These are phyloP conservation scores for Silybum marianum DNA, from an alignment of 129 eudicot species.

Conservation along the genomic window DNA sequence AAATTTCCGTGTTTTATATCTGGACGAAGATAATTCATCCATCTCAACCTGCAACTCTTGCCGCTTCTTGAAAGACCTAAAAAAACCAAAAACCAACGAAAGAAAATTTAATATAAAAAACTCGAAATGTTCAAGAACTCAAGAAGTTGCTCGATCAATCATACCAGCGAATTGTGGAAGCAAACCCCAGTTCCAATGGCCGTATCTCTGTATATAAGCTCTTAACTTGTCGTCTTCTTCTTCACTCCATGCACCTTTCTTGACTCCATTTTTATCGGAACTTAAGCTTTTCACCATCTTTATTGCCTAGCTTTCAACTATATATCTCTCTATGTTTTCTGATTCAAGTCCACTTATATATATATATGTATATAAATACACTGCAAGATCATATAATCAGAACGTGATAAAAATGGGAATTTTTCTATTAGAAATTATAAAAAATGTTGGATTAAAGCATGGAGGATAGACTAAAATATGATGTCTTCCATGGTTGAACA, in stretches of 20 bases:
- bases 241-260: slow-evolving; percentile 37
- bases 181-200: slow-evolving; percentile 24
- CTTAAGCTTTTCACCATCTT: slow-evolving; percentile 19
- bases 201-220: slow-evolving; percentile 27
- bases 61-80: slow-evolving; percentile 26
- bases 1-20: slow-evolving; percentile 30
- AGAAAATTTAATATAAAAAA: neutral
- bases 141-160: neutral
- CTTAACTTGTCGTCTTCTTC: slow-evolving; percentile 29
- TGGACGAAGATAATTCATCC: slow-evolving; percentile 33
- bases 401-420: neutral
- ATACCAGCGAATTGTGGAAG: slow-evolving; percentile 29
- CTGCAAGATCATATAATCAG: neutral
- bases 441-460: too few relatives aligned
- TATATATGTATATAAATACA: slow-evolving; percentile 1
- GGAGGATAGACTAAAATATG: neutral
- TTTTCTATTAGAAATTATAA: neutral
- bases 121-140: neutral
- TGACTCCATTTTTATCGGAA: neutral
- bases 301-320: neutral
- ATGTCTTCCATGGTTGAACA: neutral
- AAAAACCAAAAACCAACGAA: neutral
- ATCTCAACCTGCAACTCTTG: slow-evolving; percentile 29
- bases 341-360: neutral
- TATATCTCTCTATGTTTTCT: neutral